A percentile compares a stretch with the other conserved stretches of the same genome.
Evolutionary conservation across 331 rosid species (phyloP).

Genomic region (Erythrophleum ivorense): DNA sequence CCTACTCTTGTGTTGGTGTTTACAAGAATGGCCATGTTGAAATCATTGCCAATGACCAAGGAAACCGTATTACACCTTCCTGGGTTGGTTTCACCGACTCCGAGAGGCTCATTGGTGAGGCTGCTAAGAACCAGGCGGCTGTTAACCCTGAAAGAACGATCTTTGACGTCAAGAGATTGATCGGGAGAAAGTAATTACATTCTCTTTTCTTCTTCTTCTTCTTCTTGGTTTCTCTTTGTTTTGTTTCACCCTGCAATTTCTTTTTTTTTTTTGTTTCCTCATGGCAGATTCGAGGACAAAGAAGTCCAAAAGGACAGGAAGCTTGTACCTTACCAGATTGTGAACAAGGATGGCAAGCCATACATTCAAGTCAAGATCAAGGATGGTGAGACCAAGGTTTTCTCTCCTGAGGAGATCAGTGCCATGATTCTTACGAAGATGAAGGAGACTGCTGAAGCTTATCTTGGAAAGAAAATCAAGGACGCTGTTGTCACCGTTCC

Average conservation of each 20-base stretch:
- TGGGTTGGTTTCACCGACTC: conserved; percentile 82
- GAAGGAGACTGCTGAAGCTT: too few relatives aligned
- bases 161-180: conserved; percentile 86
- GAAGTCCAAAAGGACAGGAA: conserved; percentile 88
- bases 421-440: too few relatives aligned
- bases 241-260: too few relatives aligned
- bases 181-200: conserved; percentile 73
- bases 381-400: conserved; percentile 89
- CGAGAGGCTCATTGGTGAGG: too few relatives aligned
- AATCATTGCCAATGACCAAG: conserved; percentile 91
- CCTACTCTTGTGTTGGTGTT: conserved; percentile 95
- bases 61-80: conserved; percentile 91
- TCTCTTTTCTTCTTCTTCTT: too few relatives aligned
- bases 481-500: too few relatives aligned
- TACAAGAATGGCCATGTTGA: conserved; percentile 87
- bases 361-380: conserved; percentile 75
- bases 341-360: conserved; percentile 88
- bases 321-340: conserved; percentile 83
- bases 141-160: conserved; percentile 83
- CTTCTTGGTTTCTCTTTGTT: too few relatives aligned
- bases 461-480: too few relatives aligned
- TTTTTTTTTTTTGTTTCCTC: too few relatives aligned
- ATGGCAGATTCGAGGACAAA: conserved; percentile 85
- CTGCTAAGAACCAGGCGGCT: conserved; percentile 93
- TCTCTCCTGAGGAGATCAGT: too few relatives aligned